phyloP scores from a whole-genome alignment of 1,284 basidiomycete genomes.

The Ceratobasidium papillatum region DNA sequence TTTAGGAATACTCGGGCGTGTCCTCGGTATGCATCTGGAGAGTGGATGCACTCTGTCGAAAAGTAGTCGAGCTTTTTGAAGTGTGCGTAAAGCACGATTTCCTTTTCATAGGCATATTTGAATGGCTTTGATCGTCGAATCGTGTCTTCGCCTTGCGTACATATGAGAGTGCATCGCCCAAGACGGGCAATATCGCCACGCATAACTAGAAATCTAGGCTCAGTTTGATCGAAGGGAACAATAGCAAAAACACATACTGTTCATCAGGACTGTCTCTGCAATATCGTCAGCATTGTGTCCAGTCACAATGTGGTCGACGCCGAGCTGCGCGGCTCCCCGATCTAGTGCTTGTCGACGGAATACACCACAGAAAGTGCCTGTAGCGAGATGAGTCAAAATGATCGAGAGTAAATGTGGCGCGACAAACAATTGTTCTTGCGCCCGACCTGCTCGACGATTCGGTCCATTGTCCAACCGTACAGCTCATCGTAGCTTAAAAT shows the following conservation, averaged over 20 bases:
- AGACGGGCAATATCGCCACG: conserved; percentile 95
- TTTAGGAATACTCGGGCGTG: conserved; percentile 95
- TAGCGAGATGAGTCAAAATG: not conserved
- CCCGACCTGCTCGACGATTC: conserved; percentile 93
- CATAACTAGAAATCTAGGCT: conserved; percentile 71
- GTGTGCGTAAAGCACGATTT: conserved; percentile 99
- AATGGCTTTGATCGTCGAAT: conserved; percentile 98
- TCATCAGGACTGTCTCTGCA: conserved; percentile 98
- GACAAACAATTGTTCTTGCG: conserved; percentile 90
- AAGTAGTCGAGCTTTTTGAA: conserved; percentile 99
- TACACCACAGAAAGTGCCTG: conserved; percentile 94
- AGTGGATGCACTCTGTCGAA: conserved; percentile 99
- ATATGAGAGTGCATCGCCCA: conserved; percentile 92
- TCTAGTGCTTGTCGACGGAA: conserved; percentile 97
- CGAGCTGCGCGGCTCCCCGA: conserved; percentile 86
- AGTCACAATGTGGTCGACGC: conserved; percentile 97
- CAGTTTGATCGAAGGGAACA: not conserved
- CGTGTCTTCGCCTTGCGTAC: conserved; percentile 91
- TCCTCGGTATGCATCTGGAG: conserved; percentile 96
- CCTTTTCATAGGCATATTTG: conserved; percentile 99
- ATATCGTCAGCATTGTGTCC: conserved; percentile 99
- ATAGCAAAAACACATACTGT: conserved; percentile 70
- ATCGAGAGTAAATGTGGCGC: conserved; percentile 6
- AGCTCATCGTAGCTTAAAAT: conserved; percentile 96
- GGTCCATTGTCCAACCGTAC: conserved; percentile 99